These are phyloP conservation scores for Apiospora sp. DNA, from an alignment of 2,329 filamentous ascomycete species.

Conservation along the genomic window DNA sequence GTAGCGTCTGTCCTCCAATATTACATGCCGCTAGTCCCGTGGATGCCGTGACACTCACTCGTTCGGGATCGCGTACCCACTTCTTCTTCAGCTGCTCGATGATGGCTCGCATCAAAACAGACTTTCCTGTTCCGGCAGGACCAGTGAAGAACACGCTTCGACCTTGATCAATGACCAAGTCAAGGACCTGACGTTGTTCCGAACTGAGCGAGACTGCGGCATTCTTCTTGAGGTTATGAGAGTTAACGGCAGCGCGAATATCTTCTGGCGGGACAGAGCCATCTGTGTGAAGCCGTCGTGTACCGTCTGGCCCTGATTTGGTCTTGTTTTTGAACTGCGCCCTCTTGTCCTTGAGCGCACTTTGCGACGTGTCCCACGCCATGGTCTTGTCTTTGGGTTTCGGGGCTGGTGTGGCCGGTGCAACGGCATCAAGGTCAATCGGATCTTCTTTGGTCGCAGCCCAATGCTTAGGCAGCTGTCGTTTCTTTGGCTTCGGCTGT, in stretches of 20 bases:
- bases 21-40: constrained; percentile 97
- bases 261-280: constrained; percentile 54
- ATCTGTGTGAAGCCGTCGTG: constrained; percentile 38
- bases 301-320: constrained; percentile 42
- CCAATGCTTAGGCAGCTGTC: constrained; percentile 67
- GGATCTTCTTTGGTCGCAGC: constrained; percentile 40
- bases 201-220: constrained; percentile 76
- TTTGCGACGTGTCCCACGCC: constrained; percentile 78
- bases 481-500: constrained; percentile 62
- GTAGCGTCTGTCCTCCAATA: constrained; percentile 92
- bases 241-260: constrained; percentile 50
- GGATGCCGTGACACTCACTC: constrained; percentile 92
- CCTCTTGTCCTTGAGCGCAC: constrained; percentile 79
- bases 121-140: constrained; percentile 96
- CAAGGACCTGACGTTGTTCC: constrained; percentile 85
- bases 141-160: constrained; percentile 98
- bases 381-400: constrained; percentile 45
- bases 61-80: constrained; percentile 77
- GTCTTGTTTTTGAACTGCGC: constrained; percentile 74
- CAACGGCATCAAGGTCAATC: constrained; percentile 45
- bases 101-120: constrained; percentile 91
- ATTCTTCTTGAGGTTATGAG: constrained; percentile 48
- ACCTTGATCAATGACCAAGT: constrained; percentile 79
- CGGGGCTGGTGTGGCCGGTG: constrained; percentile 42
- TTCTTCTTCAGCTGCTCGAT: constrained; percentile 83